These are phyloP conservation scores for Bruguiera sexangula DNA, from an alignment of 345 rosid species.

Conservation along the genomic window DNA sequence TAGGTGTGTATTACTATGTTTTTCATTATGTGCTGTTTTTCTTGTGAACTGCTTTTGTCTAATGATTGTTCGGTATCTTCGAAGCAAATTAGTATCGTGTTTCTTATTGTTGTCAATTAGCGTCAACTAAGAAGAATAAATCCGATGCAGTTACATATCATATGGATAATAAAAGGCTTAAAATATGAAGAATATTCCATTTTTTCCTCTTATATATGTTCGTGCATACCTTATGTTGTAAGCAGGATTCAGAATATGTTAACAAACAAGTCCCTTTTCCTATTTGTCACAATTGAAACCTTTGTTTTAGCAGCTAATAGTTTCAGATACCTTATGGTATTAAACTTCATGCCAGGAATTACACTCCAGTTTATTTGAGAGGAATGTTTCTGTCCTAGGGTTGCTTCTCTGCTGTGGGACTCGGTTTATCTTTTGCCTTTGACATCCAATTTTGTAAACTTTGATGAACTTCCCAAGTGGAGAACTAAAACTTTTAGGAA, in stretches of 20 bases:
- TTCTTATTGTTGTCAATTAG: neutral
- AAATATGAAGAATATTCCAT: neutral
- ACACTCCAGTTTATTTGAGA: neutral
- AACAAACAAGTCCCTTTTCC: no score
- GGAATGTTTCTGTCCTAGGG: neutral
- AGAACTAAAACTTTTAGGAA: neutral
- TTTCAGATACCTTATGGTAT: no score
- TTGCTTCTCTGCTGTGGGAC: constrained; percentile 1
- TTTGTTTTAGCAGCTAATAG: no score
- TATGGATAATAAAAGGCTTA: neutral
- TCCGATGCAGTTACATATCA: neutral
- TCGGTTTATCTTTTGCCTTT: neutral
- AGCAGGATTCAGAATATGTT: no score
- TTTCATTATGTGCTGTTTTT: neutral
- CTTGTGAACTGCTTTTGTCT: neutral
- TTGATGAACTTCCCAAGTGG: neutral
- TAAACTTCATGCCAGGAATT: no score
- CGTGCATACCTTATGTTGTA: no score
- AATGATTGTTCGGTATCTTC: neutral
- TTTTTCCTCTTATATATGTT: neutral
- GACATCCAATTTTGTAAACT: neutral
- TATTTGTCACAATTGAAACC: no score
- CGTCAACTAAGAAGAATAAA: neutral
- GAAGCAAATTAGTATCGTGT: neutral
- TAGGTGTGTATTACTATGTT: neutral